Conservation (phyloP, 2,329 filamentous ascomycete genomes). For the Teratosphaeria zuluensis region DNA sequence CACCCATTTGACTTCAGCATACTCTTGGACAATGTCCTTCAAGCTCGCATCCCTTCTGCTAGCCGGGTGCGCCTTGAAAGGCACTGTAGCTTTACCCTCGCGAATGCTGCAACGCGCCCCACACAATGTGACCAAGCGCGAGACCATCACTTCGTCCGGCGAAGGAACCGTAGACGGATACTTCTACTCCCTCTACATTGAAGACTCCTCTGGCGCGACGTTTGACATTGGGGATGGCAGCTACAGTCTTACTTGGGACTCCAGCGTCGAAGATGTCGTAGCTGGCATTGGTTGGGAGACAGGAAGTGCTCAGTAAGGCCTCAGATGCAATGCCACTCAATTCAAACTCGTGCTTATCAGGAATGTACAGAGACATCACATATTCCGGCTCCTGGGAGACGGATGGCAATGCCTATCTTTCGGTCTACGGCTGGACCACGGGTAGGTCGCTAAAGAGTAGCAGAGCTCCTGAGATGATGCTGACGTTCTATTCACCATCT, state of each 20-base stretch:
- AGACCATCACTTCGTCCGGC: not conserved
- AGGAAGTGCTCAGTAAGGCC: not conserved
- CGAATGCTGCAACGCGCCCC: not conserved
- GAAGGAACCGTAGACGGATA: constrained; percentile 5
- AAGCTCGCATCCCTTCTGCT: not conserved
- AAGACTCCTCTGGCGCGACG: constrained; percentile 4
- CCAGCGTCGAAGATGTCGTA: constrained; percentile 4
- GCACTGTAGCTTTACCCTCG: not conserved
- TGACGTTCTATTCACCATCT: not conserved
- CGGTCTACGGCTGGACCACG: constrained; percentile 48
- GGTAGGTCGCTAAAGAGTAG: not conserved
- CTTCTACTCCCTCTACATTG: constrained; percentile 9
- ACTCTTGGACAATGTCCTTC: not conserved
- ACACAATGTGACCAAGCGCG: not conserved
- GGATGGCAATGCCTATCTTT: constrained; percentile 37
- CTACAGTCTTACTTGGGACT: constrained; percentile 6
- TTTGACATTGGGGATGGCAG: constrained; percentile 5
- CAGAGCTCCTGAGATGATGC: not conserved
- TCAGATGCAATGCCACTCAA: not conserved
- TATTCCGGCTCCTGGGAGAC: constrained; percentile 11
- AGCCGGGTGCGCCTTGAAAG: not conserved
- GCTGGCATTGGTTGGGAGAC: constrained; percentile 4
- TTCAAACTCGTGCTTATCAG: not conserved
- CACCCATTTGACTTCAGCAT: not conserved
- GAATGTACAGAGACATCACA: constrained; percentile 4